A percentile compares a stretch with the other conserved stretches of the same genome.
These are phyloP conservation scores for Phytophthora tentaculata DNA, from an alignment of 352 stramenopile genomes.

Conservation along the genomic window DNA sequence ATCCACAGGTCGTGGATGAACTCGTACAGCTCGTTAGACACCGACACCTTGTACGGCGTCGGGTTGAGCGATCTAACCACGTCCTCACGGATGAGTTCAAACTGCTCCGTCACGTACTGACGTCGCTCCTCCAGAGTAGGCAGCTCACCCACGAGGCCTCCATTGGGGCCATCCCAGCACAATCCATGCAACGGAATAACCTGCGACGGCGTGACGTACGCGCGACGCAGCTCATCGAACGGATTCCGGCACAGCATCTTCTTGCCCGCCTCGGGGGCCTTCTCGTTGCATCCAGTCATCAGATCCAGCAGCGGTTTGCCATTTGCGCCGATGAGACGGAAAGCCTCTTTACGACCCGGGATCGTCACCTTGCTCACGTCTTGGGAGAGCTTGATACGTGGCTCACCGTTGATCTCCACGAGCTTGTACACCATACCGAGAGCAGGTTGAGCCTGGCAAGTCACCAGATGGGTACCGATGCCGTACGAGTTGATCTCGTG, in stretches of 20 bases:
- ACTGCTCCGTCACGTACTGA: slow-evolving; percentile 91
- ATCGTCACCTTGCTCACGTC: slow-evolving; percentile 97
- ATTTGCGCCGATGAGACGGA: slow-evolving; percentile 90
- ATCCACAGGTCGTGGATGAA: slow-evolving; percentile 98
- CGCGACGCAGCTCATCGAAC: slow-evolving; percentile 95
- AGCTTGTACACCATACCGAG: slow-evolving; percentile 99
- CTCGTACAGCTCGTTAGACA: slow-evolving; percentile 86
- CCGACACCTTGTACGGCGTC: slow-evolving; percentile 95
- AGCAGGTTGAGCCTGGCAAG: slow-evolving; percentile 98
- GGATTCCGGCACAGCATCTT: slow-evolving; percentile 95
- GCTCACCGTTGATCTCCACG: slow-evolving; percentile 95
- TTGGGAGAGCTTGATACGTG: slow-evolving; percentile 98
- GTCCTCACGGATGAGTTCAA: slow-evolving; percentile 94
- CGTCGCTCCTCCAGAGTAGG: slow-evolving; percentile 82
- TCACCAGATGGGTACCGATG: slow-evolving; percentile 97
- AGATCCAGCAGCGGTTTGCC: slow-evolving; percentile 91
- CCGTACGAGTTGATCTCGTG: slow-evolving; percentile 97
- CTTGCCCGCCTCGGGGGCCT: slow-evolving; percentile 78
- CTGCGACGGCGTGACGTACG: slow-evolving; percentile 91
- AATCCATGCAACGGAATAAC: slow-evolving; percentile 92
- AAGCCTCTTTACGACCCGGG: slow-evolving; percentile 90
- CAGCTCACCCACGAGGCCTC: slow-evolving; percentile 66
- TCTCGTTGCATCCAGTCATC: slow-evolving; percentile 89
- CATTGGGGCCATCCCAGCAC: slow-evolving; percentile 91
- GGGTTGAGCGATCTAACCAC: slow-evolving; percentile 96